Conservation (phyloP, 495 filamentous ascomycete species). For the Corynascus novoguineensis region DNA sequence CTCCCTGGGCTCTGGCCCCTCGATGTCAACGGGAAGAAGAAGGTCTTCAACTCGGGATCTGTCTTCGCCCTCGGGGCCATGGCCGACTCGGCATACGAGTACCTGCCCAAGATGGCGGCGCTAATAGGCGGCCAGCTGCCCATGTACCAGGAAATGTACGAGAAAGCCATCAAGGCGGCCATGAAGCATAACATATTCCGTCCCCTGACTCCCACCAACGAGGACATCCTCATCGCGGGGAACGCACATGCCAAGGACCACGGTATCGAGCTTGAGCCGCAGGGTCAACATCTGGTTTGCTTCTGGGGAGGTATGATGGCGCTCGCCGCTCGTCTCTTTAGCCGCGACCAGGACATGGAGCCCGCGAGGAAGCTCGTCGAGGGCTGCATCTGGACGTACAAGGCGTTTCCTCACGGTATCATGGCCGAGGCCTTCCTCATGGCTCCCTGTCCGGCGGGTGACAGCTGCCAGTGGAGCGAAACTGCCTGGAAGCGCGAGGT, state of each 20-base stretch:
- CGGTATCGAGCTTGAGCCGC: conserved; percentile 23
- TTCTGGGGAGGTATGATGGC: conserved; percentile 86
- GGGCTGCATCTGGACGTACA: conserved; percentile 82
- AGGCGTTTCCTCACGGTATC: conserved; percentile 69
- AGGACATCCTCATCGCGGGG: conserved; percentile 62
- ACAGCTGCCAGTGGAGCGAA: conserved; percentile 28
- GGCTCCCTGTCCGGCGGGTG: conserved; percentile 51
- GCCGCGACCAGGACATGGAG: conserved; percentile 51
- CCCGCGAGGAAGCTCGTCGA: conserved; percentile 60
- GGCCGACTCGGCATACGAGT: conserved; percentile 87
- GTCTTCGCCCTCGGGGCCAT: conserved; percentile 68
- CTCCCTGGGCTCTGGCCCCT: conserved; percentile 58
- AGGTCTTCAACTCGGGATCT: conserved; percentile 25
- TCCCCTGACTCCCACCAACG: conserved; percentile 49
- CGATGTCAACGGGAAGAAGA: conserved; percentile 27
- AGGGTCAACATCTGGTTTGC: conserved; percentile 52
- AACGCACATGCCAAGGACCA: conserved; percentile 20
- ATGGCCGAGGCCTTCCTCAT: conserved; percentile 73
- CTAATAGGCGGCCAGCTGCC: conserved; percentile 30
- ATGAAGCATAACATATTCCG: conserved; percentile 65
- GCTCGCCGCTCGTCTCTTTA: conserved; percentile 67
- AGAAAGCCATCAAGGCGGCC: conserved; percentile 54
- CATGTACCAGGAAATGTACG: conserved; percentile 35
- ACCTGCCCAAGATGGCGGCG: conserved; percentile 66
- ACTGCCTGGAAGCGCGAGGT: conserved; percentile 24